Base-by-base conservation (phyloP, 2,329 filamentous ascomycete genomes). In the Ophiostoma australiae region DNA sequence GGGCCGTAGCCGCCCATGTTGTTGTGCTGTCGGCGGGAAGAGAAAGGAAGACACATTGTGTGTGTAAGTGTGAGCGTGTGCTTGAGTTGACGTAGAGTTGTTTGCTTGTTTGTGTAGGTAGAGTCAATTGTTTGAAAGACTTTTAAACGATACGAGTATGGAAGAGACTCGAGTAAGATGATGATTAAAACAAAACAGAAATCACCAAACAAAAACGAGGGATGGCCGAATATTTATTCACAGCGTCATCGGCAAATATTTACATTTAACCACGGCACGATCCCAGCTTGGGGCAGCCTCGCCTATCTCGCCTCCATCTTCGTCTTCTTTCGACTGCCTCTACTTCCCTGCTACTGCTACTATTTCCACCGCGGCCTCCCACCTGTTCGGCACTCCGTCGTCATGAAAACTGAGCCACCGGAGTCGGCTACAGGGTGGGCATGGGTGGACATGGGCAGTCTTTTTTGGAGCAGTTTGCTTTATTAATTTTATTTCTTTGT, bases 1-100 rank as follows among this genome's bases (percentile, higher is more conserved):
- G 70, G 70, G 20, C 35, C 70, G 33, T n/a, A 20, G 35, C 33
- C 33, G 20, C 63, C 63, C 63, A 66, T 66, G 35, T 66, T 39
- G 63, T 66, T 66, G 35, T 66, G 7, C 1, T 31, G 63, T 20
- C 63, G 63, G 44, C 44, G 44, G 44, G 44, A 48, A 27, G 63
- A 20, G 35, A 20, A 39, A 15, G 35, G 63, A 41, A 66, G 63
- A 66, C 63, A 66, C 63, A 66, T 66, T 39, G 35, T 66, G 52
- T 58, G 52, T 52, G 13, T 52, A 13, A 17, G 52, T 3, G 27
- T 1, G 27, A n/a, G 31, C 23, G 7, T 65, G 23, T 58, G n/a
- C 31, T 10, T 27, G 11, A 17, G 52, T 58, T 23, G 52, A n/a
- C 20, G 1, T 41, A 8, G 6, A 65, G 10, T 66, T 66, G 63